A percentile compares a stretch with the other conserved stretches of the same genome.
Evolutionary conservation across 306 rosid species (phyloP).

Genomic region (Casuarina glauca): DNA sequence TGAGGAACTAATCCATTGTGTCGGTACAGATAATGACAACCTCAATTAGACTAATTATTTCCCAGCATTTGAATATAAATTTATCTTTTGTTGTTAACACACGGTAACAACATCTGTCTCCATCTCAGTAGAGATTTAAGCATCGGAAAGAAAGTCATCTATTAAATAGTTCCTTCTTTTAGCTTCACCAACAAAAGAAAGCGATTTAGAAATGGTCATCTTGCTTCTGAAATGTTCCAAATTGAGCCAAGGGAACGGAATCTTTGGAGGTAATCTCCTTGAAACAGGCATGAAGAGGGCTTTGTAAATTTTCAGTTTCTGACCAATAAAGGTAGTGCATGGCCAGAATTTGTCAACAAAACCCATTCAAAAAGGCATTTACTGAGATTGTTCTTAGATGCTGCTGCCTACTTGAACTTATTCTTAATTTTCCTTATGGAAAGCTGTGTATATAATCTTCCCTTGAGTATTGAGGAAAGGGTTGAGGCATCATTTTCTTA

Average conservation of each 20-base stretch:
- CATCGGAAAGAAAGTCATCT: neutral
- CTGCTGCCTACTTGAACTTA: neutral
- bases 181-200: neutral
- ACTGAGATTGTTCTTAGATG: neutral
- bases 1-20: no score
- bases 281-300: neutral
- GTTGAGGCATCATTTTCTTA: constrained; percentile 5
- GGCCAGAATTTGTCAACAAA: no score
- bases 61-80: no score
- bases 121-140: no score
- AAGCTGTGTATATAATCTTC: neutral
- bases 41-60: no score
- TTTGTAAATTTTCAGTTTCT: neutral
- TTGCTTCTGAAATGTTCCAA: neutral
- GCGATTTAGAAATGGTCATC: neutral
- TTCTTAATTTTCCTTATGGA: neutral
- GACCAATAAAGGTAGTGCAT: neutral
- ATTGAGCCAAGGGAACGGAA: neutral
- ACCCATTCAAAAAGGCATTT: no score
- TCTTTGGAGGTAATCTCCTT: neutral
- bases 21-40: no score
- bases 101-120: no score
- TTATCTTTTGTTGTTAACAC: no score
- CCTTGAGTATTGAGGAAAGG: neutral
- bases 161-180: neutral